Base-by-base conservation (phyloP, 169 alveolate genomes). In the Eimeria tenella region DNA sequence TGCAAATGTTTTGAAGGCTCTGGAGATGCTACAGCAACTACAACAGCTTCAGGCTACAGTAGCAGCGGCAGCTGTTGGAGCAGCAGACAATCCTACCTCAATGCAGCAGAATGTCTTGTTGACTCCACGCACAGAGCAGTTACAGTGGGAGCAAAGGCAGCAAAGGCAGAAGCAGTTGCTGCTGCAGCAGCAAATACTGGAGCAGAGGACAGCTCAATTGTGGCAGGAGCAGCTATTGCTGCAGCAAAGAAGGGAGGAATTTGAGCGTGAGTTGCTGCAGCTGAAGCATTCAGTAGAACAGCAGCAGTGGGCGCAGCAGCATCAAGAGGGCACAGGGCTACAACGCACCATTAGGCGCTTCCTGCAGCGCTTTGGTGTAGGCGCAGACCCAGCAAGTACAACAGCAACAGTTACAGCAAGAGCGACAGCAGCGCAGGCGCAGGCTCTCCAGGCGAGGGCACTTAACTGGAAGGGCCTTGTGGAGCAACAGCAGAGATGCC, bases 171-270 rank as follows among this genome's bases (percentile, higher is more conserved):
- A 81, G 56, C 89, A 56, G 74, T 49, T 77, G 68, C 86, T 52
- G 86, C 86, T 52, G 89, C 89, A 81, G 73, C 89, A 56, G 89
- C 70, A 81, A 53, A 56, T 81, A 73, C 74, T 81, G 49, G 74
- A 81, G 74, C 89, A 81, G 89, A 49, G 70, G 58, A 81, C 89
- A 5, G 23, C 53, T 5, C 89, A 81, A 53, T 73, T 81, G 56
- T 56, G 73, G 74, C 55, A 53, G 25, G 89, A 81, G 56, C 89
- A 81, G 74, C 89, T 42, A 73, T 49, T 81, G 73, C 74, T 81
- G 89, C 89, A 81, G 73, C 89, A 56, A 73, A 42, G 73, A 10
- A 19, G 89, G 19, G 89, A 81, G 65, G 89, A 21, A 49, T 81
- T 53, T 23, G 73, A 81, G 10, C 89, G 73, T n/a, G 58, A 81